phyloP scores from a whole-genome alignment of 2,329 filamentous ascomycete genomes.

The Penicillium sp. region DNA sequence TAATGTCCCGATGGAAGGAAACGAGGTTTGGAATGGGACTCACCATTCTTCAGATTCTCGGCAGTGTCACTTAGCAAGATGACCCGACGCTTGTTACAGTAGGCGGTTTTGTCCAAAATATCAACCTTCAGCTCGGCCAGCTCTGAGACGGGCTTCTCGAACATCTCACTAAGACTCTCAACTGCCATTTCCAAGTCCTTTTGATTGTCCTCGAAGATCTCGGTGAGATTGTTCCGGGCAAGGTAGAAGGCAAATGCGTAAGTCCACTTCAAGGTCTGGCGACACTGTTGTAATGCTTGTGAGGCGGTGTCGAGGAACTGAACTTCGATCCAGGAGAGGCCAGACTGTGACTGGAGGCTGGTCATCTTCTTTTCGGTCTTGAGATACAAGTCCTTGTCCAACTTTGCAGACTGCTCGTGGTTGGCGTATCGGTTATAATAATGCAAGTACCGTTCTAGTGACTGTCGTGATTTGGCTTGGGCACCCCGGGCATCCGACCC shows the following conservation, averaged over 20 bases:
- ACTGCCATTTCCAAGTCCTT: slow-evolving; percentile 97
- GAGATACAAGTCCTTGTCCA: slow-evolving; percentile 92
- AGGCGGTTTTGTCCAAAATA: slow-evolving; percentile 97
- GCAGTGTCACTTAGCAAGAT: slow-evolving; percentile 92
- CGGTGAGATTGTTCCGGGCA: slow-evolving; percentile 90
- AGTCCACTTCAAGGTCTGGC: slow-evolving; percentile 99
- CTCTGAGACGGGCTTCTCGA: slow-evolving; percentile 92
- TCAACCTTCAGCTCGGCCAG: slow-evolving; percentile 87
- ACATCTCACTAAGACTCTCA: slow-evolving; percentile 97
- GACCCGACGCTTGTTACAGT: slow-evolving; percentile 88
- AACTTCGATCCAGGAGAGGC: slow-evolving; percentile 98
- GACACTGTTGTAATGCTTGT: slow-evolving; percentile 89
- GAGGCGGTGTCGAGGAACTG: slow-evolving; percentile 94
- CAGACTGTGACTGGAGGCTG: slow-evolving; percentile 86
- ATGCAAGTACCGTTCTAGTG: slow-evolving; percentile 92
- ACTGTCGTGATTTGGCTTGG: slow-evolving; percentile 86
- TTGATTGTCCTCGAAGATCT: slow-evolving; percentile 98
- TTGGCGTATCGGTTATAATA: slow-evolving; percentile 99
- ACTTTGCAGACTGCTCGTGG: slow-evolving; percentile 93
- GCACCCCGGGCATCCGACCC: slow-evolving; percentile 86
- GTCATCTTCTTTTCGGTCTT: slow-evolving; percentile 99
- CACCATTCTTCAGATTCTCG: slow-evolving; percentile 85
- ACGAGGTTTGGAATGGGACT: slow-evolving; percentile 32
- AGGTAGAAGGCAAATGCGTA: slow-evolving; percentile 98
- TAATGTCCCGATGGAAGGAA: too few species aligned